Base-by-base conservation (phyloP, 116 monocot genomes). In the Zostera marina region DNA sequence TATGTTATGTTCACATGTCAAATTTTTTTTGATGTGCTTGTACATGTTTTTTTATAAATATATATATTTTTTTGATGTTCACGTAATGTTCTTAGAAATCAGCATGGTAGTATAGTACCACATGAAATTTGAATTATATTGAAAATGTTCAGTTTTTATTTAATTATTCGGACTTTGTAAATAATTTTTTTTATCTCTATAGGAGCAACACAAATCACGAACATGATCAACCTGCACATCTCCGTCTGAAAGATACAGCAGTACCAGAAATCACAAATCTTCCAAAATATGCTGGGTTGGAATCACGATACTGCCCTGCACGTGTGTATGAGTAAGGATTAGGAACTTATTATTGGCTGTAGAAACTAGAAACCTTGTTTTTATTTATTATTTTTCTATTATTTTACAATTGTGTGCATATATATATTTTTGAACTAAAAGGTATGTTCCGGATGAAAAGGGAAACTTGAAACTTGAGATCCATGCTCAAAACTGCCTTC, bases 201-300 rank as follows among this genome's bases (percentile, higher is more conserved):
- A 96, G 96, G 82, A 96, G 96, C 56, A 89, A 78, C 69, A 96
- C 89, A 62, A 96, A 96, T 62, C 96, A 96, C 64, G 96, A 89
- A 25, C 96, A 96, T 71, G 80, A 96, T 67, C 96, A 96, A 44
- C 96, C 96, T 39, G 63, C 52, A 67, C 96, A 96, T 80, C 85
- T 96, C 21, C 70, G 64, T 32, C 64, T 96, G 59, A 85, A 58
- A 63, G 82, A 89, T 70, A 68, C 74, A 60, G 32, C 71, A 38
- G 52, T 80, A 58, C 96, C 96, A 42, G 72, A 82, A 52, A 56
- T 45, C 16, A 68, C 85, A 63, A 96, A 96, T 68, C 60, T 96
- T 10, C 88, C 79, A 58, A 60, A 67, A 62, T 96, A 73, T 68
- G 85, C 72, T 68, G 89, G 82, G 59, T 75, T 79, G 8, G 96